These are phyloP conservation scores for Fusarium graminum DNA, from an alignment of 2,329 filamentous ascomycete species.

Conservation along the genomic window DNA sequence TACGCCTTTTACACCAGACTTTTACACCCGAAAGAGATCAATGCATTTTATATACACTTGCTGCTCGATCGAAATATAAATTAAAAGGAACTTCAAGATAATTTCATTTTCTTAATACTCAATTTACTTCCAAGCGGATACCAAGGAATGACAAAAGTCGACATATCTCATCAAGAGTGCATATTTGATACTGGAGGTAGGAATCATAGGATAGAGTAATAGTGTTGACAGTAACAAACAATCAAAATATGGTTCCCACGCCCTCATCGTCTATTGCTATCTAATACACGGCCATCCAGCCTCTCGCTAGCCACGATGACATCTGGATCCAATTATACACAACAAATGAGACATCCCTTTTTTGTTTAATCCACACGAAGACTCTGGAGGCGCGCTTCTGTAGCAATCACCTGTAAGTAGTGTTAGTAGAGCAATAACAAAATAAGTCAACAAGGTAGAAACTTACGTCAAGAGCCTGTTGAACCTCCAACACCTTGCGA, in stretches of 20 bases:
- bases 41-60: neutral
- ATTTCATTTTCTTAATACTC: neutral
- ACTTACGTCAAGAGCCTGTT: conserved; percentile 94
- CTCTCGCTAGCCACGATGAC: conserved; percentile 48
- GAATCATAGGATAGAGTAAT: conserved; percentile 1
- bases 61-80: neutral
- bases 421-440: conserved; percentile 33
- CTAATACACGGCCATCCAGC: conserved; percentile 53
- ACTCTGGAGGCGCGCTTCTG: conserved; percentile 90
- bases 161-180: neutral
- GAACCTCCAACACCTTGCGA: conserved; percentile 91
- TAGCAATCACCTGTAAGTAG: conserved; percentile 78
- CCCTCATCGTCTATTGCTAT: conserved; percentile 54
- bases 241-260: conserved; percentile 36
- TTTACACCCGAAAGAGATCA: too few relatives aligned
- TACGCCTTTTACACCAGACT: neutral
- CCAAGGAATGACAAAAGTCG: neutral
- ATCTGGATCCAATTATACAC: conserved; percentile 53
- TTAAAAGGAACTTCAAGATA: neutral
- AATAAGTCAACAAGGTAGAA: conserved; percentile 7
- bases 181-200: neutral
- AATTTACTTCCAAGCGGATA: neutral
- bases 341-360: conserved; percentile 51
- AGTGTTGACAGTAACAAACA: conserved; percentile 11
- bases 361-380: conserved; percentile 78